These are phyloP conservation scores for Penicillium lividum DNA, from an alignment of 495 filamentous ascomycete genomes.

Conservation along the genomic window DNA sequence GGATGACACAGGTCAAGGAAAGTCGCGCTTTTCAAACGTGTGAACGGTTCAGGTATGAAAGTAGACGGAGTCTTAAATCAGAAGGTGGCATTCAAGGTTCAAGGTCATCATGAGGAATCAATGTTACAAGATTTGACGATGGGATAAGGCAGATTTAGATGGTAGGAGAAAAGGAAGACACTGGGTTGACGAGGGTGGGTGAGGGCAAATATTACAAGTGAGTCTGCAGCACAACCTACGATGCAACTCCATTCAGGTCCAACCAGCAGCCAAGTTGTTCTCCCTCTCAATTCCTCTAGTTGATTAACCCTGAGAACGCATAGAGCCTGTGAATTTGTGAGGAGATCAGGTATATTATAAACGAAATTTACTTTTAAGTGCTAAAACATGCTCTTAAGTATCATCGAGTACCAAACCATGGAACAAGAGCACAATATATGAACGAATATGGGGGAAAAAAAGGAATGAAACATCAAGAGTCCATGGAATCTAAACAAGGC, in stretches of 20 bases:
- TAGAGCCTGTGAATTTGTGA: not conserved
- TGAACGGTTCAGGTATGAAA: not conserved
- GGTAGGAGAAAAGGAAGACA: not conserved
- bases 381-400: not conserved
- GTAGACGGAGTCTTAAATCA: not conserved
- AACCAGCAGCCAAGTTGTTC: too few relatives aligned
- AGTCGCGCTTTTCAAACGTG: not conserved
- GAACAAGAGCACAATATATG: conserved; percentile 1
- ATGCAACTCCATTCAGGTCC: too few relatives aligned
- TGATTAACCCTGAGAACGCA: not conserved
- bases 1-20: not conserved
- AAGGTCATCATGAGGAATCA: not conserved
- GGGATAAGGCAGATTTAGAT: too few relatives aligned
- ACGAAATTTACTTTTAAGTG: conserved; percentile 3
- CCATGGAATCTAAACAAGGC: conserved; percentile 21
- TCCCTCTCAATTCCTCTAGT: not conserved
- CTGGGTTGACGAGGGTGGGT: not conserved
- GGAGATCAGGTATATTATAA: not conserved
- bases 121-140: not conserved
- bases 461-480: conserved; percentile 7
- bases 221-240: not conserved
- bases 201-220: not conserved
- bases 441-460: conserved; percentile 5
- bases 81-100: not conserved
- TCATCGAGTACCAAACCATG: conserved; percentile 1